Base-by-base conservation (phyloP, 163 green algal species). In the Chlorella variabilis region DNA sequence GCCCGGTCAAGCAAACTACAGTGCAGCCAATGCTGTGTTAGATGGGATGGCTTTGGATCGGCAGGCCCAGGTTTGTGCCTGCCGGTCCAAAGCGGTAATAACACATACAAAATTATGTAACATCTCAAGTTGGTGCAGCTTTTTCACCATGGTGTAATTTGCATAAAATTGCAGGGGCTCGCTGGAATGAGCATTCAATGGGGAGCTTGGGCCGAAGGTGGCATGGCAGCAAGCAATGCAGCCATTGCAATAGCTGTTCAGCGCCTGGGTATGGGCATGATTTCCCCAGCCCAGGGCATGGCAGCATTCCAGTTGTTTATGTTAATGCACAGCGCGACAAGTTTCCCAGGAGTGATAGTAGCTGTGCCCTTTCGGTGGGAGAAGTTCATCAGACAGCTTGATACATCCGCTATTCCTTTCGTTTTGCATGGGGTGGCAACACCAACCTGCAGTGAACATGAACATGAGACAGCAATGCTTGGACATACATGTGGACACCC, bases 1-100 rank as follows among this genome's bases (percentile, higher is more conserved):
- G 9, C 87, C 91, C 7, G 95, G 94, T 25, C 95, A 98, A 85
- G 87, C 90, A 63, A 96, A 96, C 82, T 98, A 98, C 75, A 87
- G 84, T 9, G 94, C 90, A 45, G 95, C 95, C 11, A 98, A 98
- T 80, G 91, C 89, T 4, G 85, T 68, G 0, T 85, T 98, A 71
- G 85, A 89, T n/a, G 85, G 41, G 18, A 63, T 63, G 54, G 54
- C 54, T 6, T 29, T 63, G 23, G 20, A n/a, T 15, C 23, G 23
- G 54, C 54, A 63, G 23, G 54, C 54, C 15, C 27, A 80, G 62
- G 75, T 80, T 65, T n/a, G n/a, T n/a, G n/a, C n/a, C n/a, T n/a
- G n/a, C n/a, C n/a, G n/a, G n/a, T n/a, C n/a, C n/a, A n/a, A n/a
- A n/a, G n/a, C n/a, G n/a, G n/a, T n/a, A n/a, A n/a, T n/a, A n/a